Base-by-base conservation (phyloP, 192 early-diverging fungal species). In the Nowakowskiella sp. region DNA sequence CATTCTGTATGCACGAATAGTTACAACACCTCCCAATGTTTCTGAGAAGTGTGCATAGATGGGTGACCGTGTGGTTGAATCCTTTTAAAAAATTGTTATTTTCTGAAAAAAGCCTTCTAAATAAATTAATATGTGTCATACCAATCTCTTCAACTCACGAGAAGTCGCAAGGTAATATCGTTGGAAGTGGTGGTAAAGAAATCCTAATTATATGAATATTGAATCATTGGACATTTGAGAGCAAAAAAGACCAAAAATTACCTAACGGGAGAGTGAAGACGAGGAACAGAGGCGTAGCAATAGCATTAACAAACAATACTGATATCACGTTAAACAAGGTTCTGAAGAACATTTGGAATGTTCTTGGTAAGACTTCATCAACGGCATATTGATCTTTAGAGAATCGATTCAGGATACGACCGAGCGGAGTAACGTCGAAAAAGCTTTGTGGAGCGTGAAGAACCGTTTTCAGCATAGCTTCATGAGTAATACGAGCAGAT, bases 361-460 rank as follows among this genome's bases (percentile, higher is more conserved):
- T 51, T n/a, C 72, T 57, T 19, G 71, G 72, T 10, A 80, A 52
- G 13, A 70, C 65, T 57, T 89, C 86, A 50, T 91, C 91, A 6
- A 90, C 67, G 19, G 81, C 83, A 57, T 84, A 78, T 52, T 86
- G 77, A 57, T 95, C 92, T 53, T 88, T 90, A 42, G 85, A 85
- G 60, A 95, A 92, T 8, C 92, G 82, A 58, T 95, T 90, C 27
- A 92, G 60, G 61, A 93, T 81, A 42, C 92, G 81, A 6, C 92
- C 89, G 0, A 88, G 61, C 21, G 90, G 90, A 0, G 90, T 89
- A 2, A 76, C 82, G 50, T 57, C 55, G 16, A 50, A 61, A 8
- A 61, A 61, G 0, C 27, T 22, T 39, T 39, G 36, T 19, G 57
- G 57, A 9, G 58, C 61, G 39, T 73, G 67, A 10, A 91, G 42